Evolutionary conservation across 2,329 filamentous ascomycete species (phyloP), one percentile per base, ranked within the genome.

Genomic region (Sarocladium kiliense): DNA sequence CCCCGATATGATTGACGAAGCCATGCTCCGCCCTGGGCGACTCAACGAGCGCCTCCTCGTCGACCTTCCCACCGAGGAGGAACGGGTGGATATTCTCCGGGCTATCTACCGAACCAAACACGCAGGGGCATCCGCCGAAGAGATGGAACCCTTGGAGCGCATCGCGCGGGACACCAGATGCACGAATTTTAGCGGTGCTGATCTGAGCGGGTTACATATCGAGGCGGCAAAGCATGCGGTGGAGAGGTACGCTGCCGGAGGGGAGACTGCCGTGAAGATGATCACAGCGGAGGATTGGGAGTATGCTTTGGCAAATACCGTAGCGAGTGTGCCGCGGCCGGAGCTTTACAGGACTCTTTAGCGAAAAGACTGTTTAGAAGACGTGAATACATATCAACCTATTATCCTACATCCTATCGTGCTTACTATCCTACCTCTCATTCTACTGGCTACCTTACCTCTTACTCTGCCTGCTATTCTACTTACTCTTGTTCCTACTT

Each of bases 1-100:
- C 0, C 93, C 93, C 0, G 93, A 97, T 66, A 96, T 96, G 74
- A 97, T 99, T 62, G 94, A 99, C 68, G 86, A 90, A 1, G 94
- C 94, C 1, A 96, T 99, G 84, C 80, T 97, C 11, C 87, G 94
- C 1, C 93, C 94, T 0, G 94, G 94, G 1, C 86, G 94, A 25
- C 79, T 99, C 1, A 93, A 92, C 60, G 93, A 87, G 0, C 82
- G 87, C n/a, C 79, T 97, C 25, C 97, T 93, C 62, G 88, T 99
- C 37, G 92, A 94, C 64, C 74, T 97, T 0, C 94, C 94, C 0
- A 86, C 84, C 25, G 77, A 86, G 0, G 78, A 85, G 7, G 91
- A 96, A 67, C 81, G 94, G 14, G 88, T 89, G 0, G 91, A 95
- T 56, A 99, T 99, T 58, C 76, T 99, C 21, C 79, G 79, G 55